Base-by-base conservation (phyloP, 2,329 filamentous ascomycete genomes). In the Pseudogymnoascus sp. region DNA sequence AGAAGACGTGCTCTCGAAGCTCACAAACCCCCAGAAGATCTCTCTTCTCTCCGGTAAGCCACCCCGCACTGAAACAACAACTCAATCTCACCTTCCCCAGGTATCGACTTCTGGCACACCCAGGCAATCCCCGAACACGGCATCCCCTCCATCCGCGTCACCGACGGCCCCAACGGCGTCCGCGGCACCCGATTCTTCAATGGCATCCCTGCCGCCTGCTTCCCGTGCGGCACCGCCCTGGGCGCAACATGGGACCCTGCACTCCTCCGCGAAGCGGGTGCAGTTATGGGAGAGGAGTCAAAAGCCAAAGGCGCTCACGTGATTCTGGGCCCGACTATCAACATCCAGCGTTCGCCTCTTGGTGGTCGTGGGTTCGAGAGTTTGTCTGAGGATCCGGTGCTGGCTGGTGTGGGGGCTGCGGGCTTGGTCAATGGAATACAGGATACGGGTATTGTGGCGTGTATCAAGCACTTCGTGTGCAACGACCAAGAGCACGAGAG, bases 81-180 rank as follows among this genome's bases (percentile, higher is more conserved):
- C 40, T 23, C 38, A 62, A 31, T 49, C 34, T 37, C 28, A 38
- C 3, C 16, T 18, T 28, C 9, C 18, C 16, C 63, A 82, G 85
- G 85, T 63, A 80, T 82, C 67, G 87, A 89, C 74, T 88, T 88
- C 70, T 90, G 87, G 87, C 85, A 88, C 69, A 88, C 87, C 36
- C 82, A 84, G 67, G 73, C 82, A 12, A 77, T 89, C 5, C 83
- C 84, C 8, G 72, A 83, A 21, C 80, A 86, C 69, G 82, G 83
- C 1, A 79, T 89, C 36, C 87, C 87, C 5, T 84, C 86, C 0
- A 77, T 89, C 34, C 84, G 87, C 59, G 79, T 87, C 56, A 83
- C 84, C 38, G 88, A 90, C 68, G 87, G 88, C 0, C 88, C 88
- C 38, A 89, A 89, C 72, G 88, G 88, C 60, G 82, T 88, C 36